These are phyloP conservation scores for Coleophoma crateriformis DNA, from an alignment of 2,329 filamentous ascomycete species.

Conservation along the genomic window DNA sequence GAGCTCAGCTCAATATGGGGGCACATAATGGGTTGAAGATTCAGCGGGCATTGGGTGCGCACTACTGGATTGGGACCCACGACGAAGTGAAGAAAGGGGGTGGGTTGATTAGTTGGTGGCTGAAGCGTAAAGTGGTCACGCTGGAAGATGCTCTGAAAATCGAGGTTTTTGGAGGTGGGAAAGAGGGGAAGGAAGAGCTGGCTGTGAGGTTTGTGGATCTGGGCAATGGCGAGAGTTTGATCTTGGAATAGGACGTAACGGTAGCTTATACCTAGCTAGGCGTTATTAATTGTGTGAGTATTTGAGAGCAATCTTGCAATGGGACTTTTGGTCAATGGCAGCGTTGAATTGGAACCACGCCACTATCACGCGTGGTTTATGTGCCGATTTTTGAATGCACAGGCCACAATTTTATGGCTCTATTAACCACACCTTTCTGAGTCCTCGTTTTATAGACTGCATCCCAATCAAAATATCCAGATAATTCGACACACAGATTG, in stretches of 20 bases:
- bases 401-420: too few species aligned
- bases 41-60: slow-evolving; percentile 43
- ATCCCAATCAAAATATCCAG: too few species aligned
- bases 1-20: slow-evolving; percentile 58
- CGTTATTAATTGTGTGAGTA: too few species aligned
- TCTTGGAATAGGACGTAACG: slow-evolving; percentile 29
- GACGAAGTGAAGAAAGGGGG: slow-evolving; percentile 57
- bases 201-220: slow-evolving; percentile 41
- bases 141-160: slow-evolving; percentile 35
- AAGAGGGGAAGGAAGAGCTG: slow-evolving; percentile 12
- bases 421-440: too few species aligned
- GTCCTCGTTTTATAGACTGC: too few species aligned
- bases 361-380: too few species aligned
- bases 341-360: too few species aligned
- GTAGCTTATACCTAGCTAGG: too few species aligned
- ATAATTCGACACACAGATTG: too few species aligned
- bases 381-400: too few species aligned
- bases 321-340: too few species aligned
- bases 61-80: slow-evolving; percentile 62
- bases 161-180: slow-evolving; percentile 26
- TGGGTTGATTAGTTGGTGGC: slow-evolving; percentile 48
- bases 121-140: slow-evolving; percentile 38
- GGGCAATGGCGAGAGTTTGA: slow-evolving; percentile 47
- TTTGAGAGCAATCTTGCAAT: too few species aligned
- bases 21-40: slow-evolving; percentile 55